Conservation (phyloP, 2,329 filamentous ascomycete genomes). For the Colletotrichum sublineola region DNA sequence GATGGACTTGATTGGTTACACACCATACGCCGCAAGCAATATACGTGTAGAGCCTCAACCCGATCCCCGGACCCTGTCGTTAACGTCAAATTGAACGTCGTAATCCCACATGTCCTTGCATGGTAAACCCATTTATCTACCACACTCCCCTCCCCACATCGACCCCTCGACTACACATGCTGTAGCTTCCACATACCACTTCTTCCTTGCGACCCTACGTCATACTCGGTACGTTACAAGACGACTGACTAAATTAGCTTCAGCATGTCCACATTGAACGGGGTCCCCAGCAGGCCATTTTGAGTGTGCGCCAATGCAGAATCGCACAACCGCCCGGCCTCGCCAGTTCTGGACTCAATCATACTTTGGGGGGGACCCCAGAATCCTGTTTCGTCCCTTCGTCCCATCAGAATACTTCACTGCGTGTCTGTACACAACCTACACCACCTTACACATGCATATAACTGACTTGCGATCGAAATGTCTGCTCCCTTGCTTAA, state of each 20-base stretch:
- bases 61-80: slow-evolving; percentile 33
- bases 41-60: slow-evolving; percentile 22
- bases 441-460: slow-evolving; percentile 6
- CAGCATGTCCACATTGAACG: background rate
- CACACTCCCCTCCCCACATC: background rate
- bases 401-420: slow-evolving; percentile 11
- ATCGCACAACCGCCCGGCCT: slow-evolving; percentile 23
- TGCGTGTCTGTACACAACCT: background rate
- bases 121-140: background rate
- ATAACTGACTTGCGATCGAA: background rate
- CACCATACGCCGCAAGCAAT: background rate
- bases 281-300: background rate
- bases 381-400: slow-evolving; percentile 26
- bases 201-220: background rate
- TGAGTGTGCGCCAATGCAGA: slow-evolving; percentile 23
- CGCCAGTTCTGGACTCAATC: slow-evolving; percentile 31
- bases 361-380: slow-evolving; percentile 20
- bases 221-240: slow-evolving; percentile 29
- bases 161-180: background rate
- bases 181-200: background rate
- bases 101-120: background rate
- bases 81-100: background rate
- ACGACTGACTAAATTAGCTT: slow-evolving; percentile 20
- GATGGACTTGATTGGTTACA: slow-evolving; percentile 8
- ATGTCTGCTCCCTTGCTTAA: background rate